Evolutionary conservation across 139 green algal species (phyloP).

Genomic region (Raphidocelis subcapitata): DNA sequence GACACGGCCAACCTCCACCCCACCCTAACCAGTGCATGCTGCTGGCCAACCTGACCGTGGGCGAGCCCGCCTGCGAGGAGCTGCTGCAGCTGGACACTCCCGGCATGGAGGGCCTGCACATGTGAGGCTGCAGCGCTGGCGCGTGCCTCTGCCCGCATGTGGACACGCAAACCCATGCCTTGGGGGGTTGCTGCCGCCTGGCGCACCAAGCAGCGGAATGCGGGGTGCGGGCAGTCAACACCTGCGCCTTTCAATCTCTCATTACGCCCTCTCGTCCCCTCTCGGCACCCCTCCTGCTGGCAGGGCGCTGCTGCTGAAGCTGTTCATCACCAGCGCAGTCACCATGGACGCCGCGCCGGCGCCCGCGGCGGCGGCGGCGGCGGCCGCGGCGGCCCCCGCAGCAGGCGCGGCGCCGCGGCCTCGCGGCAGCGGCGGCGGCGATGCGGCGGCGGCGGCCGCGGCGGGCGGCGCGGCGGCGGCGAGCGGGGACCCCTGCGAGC

Average conservation of each 20-base stretch:
- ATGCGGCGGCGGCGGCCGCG: conserved; percentile 2
- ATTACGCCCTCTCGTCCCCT: too few species aligned
- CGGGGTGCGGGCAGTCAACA: too few species aligned
- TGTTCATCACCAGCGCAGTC: conserved; percentile 48
- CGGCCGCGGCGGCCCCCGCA: not conserved
- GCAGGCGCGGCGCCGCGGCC: not conserved
- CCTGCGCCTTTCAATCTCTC: too few species aligned
- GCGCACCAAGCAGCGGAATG: too few species aligned
- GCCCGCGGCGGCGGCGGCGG: too few species aligned
- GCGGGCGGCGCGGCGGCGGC: not conserved
- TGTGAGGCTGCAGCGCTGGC: conserved; percentile 45
- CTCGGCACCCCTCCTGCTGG: too few species aligned
- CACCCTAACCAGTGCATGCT: conserved; percentile 50
- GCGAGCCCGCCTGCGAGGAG: conserved; percentile 49
- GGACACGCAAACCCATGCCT: too few species aligned
- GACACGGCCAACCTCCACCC: too few species aligned
- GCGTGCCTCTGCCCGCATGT: too few species aligned
- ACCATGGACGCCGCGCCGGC: not conserved
- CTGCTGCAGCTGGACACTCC: conserved; percentile 65
- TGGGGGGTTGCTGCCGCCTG: too few species aligned
- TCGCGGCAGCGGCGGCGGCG: too few species aligned
- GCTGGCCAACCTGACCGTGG: conserved; percentile 76
- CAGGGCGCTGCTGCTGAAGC: conserved; percentile 63
- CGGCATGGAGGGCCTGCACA: conserved; percentile 55
- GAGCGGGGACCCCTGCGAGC: conserved; percentile 52